Base-by-base conservation (phyloP, 140 eudicot genomes). In the Flaveria floridana region DNA sequence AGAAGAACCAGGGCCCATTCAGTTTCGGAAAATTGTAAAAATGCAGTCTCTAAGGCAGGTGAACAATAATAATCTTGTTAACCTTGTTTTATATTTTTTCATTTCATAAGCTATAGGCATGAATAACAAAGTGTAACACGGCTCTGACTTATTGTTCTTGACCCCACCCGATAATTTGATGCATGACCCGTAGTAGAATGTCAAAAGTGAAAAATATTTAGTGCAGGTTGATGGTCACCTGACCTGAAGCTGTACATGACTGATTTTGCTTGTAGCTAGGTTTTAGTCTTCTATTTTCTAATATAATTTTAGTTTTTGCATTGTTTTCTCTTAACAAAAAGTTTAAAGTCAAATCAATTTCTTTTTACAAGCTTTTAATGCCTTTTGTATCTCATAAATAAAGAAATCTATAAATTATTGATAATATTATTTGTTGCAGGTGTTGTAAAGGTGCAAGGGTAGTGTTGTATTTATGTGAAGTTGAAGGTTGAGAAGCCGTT, bases 1-100 rank as follows among this genome's bases (percentile, higher is more conserved):
- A 86, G 86, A 64, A 70, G 72, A 75, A 69, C 64, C 57, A 14
- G 55, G 68, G 37, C 42, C 63, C 82, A 53, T 65, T 53, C 2
- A 73, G 78, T 50, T 74, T 41, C 39, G 72, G 65, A 57, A 9
- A 73, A 42, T 7, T 18, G 65, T 76, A 76, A 47, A 71, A 52
- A 42, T 75, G 81, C 77, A 59, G 64, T 75, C 51, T 71, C 39
- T 81, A 42, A 46, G 75, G 65, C 65, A 65, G 83, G 79, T 79
- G 73, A 73, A 18, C 28, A 26, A 4, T 55, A 42, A 28, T 37
- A 0, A 41, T 11, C 14, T 0, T 57, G 23, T 11, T 4, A 28
- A 56, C 59, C 21, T 18, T 71, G 10, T 39, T 76, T 6, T 76
- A 7, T 67, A 75, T 68, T 41, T 25, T 55, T 70, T 47, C 64